Base-by-base conservation (phyloP, 73 alveolate genomes). In the Stentor coeruleus region DNA sequence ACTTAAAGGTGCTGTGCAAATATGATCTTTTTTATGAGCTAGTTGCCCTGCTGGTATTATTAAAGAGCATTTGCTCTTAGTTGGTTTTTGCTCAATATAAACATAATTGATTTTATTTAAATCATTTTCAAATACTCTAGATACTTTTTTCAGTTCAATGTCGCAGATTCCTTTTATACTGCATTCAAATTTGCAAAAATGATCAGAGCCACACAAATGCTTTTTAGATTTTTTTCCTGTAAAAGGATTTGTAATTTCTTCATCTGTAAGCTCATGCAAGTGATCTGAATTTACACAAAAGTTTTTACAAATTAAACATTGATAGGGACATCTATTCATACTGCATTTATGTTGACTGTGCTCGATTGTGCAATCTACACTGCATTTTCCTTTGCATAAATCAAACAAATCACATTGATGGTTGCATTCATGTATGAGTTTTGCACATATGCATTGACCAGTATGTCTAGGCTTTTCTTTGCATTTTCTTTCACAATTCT, bases 21-120 rank as follows among this genome's bases (percentile, higher is more conserved):
- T 66, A 2, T 81, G 59, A 72, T 59, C 73, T 33, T 42, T 79
- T 81, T 0, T 11, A 72, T 81, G 87, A 26, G 55, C 4, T 3
- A 3, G 11, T 59, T 31, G 15, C 3, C 28, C 28, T 58, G 40
- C 2, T n/a, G 84, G 85, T 3, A 81, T 59, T 0, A 20, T 2
- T 38, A 36, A 2, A 60, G 38, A 6, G 39, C 87, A 81, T 6
- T 58, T 26, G 28, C 36, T 28, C 3, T 3, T 59, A 14, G 15
- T 66, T 3, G 33, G 14, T 15, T 3, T 59, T 55, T 30, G 84
- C 14, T 3, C 3, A n/a, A 28, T 30, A 14, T 81, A 59, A 6
- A 3, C 31, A 66, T 55, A 81, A 15, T 58, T 59, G 38, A 55
- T 14, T 15, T 3, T 38, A 66, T 74, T 74, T 6, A 30, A 74